Evolutionary conservation across 106 monocot species (phyloP).

Genomic region (Iris macrosiphon): DNA sequence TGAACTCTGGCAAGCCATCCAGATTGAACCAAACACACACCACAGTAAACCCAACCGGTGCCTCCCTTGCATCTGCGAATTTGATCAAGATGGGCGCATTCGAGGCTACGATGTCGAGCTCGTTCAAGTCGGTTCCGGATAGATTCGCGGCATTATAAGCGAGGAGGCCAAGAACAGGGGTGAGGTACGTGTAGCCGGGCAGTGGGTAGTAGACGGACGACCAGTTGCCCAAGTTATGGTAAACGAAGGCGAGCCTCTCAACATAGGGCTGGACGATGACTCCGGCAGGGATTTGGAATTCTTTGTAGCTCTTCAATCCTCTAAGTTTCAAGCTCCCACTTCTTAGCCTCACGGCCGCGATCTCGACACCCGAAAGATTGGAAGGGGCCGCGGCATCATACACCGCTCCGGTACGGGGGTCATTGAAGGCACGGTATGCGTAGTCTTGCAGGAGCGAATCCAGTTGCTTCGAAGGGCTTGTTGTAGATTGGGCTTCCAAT

Average conservation of each 20-base stretch:
- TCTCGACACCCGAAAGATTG: constrained; percentile 59
- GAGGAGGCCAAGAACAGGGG: constrained; percentile 75
- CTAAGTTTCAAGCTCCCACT: constrained; percentile 66
- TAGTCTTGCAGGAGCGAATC: constrained; percentile 76
- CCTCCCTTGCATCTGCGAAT: constrained; percentile 24
- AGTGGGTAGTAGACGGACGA: constrained; percentile 56
- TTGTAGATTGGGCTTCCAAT: constrained; percentile 24
- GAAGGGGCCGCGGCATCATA: constrained; percentile 40
- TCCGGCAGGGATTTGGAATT: constrained; percentile 66
- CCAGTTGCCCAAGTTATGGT: constrained; percentile 81
- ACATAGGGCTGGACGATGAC: constrained; percentile 58
- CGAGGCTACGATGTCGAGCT: constrained; percentile 42
- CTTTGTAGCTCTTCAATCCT: constrained; percentile 49
- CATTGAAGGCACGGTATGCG: constrained; percentile 55
- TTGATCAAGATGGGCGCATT: constrained; percentile 44
- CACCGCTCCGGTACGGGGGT: constrained; percentile 53
- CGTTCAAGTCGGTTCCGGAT: constrained; percentile 33
- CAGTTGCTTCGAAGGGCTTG: constrained; percentile 25
- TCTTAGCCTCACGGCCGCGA: constrained; percentile 55
- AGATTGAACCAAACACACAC: constrained; percentile 61
- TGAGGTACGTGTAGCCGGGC: constrained; percentile 52
- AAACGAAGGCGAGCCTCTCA: constrained; percentile 70
- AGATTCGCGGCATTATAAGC: constrained; percentile 70
- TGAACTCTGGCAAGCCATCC: constrained; percentile 47
- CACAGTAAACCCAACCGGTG: constrained; percentile 17